Evolutionary conservation across 2,329 filamentous ascomycete species (phyloP).

Genomic region (Fusarium humuli): DNA sequence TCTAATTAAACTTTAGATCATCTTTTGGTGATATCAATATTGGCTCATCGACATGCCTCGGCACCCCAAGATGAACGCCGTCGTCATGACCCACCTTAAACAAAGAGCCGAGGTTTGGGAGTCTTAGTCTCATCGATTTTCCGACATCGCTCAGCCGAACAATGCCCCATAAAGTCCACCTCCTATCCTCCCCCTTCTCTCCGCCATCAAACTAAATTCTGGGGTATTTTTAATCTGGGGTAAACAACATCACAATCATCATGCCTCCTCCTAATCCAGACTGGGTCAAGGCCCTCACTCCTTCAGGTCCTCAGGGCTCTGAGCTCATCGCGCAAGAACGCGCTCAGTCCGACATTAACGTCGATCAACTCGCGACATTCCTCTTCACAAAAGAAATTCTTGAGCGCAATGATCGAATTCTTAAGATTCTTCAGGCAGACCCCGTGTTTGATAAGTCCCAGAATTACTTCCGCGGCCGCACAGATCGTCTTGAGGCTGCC

Average conservation of each 20-base stretch:
- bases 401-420: constrained; percentile 68
- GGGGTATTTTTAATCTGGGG: constrained; percentile 4
- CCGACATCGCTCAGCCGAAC: constrained; percentile 30
- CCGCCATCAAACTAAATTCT: background rate
- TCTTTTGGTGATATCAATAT: background rate
- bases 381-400: constrained; percentile 75
- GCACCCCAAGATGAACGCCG: background rate
- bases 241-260: background rate
- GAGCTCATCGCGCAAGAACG: constrained; percentile 78
- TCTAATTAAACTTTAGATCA: background rate
- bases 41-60: background rate
- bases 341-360: constrained; percentile 72
- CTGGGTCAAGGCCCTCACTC: constrained; percentile 53
- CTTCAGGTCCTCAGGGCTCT: constrained; percentile 72
- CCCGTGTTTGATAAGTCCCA: constrained; percentile 82
- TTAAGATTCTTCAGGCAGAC: constrained; percentile 74
- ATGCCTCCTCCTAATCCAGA: constrained; percentile 49
- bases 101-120: constrained; percentile 24
- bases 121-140: constrained; percentile 32
- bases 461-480: constrained; percentile 79
- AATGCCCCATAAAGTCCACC: constrained; percentile 27
- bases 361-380: constrained; percentile 74
- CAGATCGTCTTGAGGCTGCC: constrained; percentile 75
- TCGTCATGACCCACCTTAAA: constrained; percentile 27
- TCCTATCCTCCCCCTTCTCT: background rate